Evolutionary conservation across 2,329 filamentous ascomycete species (phyloP).

Genomic region (Hypoxylon sp.): DNA sequence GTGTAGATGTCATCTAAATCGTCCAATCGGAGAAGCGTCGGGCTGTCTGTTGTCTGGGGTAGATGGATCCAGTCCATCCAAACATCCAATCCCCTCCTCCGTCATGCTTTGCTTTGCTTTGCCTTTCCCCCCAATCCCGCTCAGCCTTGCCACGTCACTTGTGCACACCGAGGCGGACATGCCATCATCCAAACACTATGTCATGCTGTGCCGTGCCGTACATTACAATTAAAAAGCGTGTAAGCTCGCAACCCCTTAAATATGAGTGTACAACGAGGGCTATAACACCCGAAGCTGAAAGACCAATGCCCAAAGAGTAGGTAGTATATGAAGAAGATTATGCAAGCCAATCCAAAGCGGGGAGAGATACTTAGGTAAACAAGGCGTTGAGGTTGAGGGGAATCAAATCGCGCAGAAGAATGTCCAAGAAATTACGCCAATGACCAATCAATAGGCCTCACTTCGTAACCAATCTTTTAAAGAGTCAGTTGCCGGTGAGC

Average conservation of each 20-base stretch:
- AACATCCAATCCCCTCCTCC: conserved; percentile 20
- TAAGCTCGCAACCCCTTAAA: conserved; percentile 13
- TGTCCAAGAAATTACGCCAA: conserved; percentile 11
- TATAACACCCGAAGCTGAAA: conserved; percentile 1
- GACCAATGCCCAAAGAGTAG: not conserved
- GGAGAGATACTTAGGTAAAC: conserved; percentile 15
- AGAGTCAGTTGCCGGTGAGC: conserved; percentile 58
- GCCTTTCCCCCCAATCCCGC: conserved; percentile 10
- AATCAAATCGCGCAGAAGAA: conserved; percentile 22
- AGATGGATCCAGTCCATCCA: conserved; percentile 19
- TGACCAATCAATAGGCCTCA: conserved; percentile 3
- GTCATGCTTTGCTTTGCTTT: conserved; percentile 18
- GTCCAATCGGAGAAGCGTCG: conserved; percentile 38
- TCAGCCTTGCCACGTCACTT: conserved; percentile 44
- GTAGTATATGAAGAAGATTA: conserved; percentile 13
- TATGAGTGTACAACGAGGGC: conserved; percentile 2
- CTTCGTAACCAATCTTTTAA: conserved; percentile 7
- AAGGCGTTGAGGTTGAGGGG: conserved; percentile 9
- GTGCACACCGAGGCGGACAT: conserved; percentile 31
- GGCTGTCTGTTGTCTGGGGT: conserved; percentile 18
- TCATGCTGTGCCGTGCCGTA: conserved; percentile 17
- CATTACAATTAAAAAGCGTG: conserved; percentile 23
- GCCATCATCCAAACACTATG: conserved; percentile 16
- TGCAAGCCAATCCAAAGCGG: conserved; percentile 15
- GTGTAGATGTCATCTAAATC: conserved; percentile 27